Evolutionary conservation across 805 yeast genomes (phyloP), one percentile per base, ranked within the genome.

Genomic region (Yarrowia sp.): DNA sequence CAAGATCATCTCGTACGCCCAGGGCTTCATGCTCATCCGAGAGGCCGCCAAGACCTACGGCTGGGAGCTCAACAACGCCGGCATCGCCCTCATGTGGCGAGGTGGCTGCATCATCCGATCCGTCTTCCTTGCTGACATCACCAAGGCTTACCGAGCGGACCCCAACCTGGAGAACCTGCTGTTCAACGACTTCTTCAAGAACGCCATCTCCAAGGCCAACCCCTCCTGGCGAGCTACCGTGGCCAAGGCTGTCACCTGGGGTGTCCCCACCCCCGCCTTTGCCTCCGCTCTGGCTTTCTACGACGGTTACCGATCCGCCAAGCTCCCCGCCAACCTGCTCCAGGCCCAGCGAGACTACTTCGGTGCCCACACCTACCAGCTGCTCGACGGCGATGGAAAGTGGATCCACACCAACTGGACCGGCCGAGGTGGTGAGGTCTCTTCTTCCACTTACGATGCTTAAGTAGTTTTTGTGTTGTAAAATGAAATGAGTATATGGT

Each of bases 261-360:
- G 99, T 82, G 84, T 94, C 72, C 97, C 98, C 78, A 88, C 96
- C 63, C 99, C 99, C 71, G 97, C 98, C 70, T 91, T 92, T 85
- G 78, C 96, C 66, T 91, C 98, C 68, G 99, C 98, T 71, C 83
- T 93, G 78, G 80, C 97, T 63, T 93, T 93, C 91, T 94, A 90
- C 84, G 99, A 93, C 76, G 98, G 98, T 78, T 92, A 89, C 90
- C 88, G 98, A 86, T 87, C 97, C 65, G 96, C 84, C 67, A 84
- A 87, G 77, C 82, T 92, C 74, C 98, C 98, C 74, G 99, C 99
- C 69, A 93, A 93, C 87, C 84, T 93, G 79, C 83, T 93, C 76
- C 99, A 93, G 83, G 99, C 98, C 73, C 99, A 93, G 85, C 90
- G 99, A 84, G 99, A 93, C 78, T 93, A 91, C 90, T 93, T 93